Evolutionary conservation across 2,329 filamentous ascomycete genomes (phyloP), one percentile per base, ranked within the genome.

Genomic region (Allantophomopsis cytisporea): DNA sequence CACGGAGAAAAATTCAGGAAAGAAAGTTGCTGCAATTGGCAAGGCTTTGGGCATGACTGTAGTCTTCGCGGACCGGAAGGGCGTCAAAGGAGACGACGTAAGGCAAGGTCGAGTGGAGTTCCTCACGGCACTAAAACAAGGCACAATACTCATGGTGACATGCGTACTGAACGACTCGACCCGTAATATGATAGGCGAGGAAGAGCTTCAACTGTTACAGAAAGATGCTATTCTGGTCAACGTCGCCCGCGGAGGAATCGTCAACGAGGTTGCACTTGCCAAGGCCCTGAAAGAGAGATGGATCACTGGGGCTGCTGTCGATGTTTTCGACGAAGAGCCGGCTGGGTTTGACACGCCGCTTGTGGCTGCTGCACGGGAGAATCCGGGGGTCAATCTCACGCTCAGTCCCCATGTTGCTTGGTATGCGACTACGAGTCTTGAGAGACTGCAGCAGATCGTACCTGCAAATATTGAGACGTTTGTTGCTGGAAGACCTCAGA

Each of bases 391-490:
- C 8, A 71, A 71, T 43, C 51, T 75, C 43, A 61, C 69, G 0
- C 46, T 70, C 32, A 68, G 60, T 36, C 68, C 69, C 14, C 70
- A 75, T 54, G 44, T 71, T 31, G 69, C 71, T 1, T 74, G 69
- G 69, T 65, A 62, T 45, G 62, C 66, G 1, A 57, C 61, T 36
- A 60, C 55, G 45, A 72, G 66, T 4, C 55, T 66, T 41, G 54
- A 60, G 35, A 70, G 65, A 31, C 60, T 70, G 33, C 57, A 59
- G 11, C 51, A 54, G 23, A 59, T 63, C 13, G 45, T 66, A 31
- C 66, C 62, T 46, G 52, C 57, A 30, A 71, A 66, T 23, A 55
- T 72, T 8, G 68, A 71, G 47, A 60, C 14, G n/a, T 36, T 36
- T 23, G 35, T 36, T 7, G 35, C 35, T 18, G 35, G 35, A 12